Percentiles rank a stretch among this genome's conserved stretches.
These are phyloP conservation scores for Starmera pachycereana DNA, from an alignment of 805 yeast species.

Conservation along the genomic window DNA sequence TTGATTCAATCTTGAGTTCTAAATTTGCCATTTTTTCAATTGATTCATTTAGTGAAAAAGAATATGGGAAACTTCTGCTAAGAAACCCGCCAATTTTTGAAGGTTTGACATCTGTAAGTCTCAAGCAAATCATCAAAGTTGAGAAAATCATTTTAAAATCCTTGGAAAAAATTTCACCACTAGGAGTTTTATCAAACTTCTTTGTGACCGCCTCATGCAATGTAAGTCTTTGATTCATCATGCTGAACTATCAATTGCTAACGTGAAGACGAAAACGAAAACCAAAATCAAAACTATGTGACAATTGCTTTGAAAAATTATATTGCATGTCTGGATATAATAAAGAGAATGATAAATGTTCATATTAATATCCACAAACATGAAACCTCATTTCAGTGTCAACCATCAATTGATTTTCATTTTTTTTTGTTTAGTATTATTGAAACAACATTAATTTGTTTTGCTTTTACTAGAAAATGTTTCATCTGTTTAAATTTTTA, in stretches of 20 bases:
- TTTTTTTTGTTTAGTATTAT: too few relatives aligned
- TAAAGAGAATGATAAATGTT: too few relatives aligned
- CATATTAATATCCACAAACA: too few relatives aligned
- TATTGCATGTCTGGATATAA: too few relatives aligned
- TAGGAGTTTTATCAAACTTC: conserved; percentile 38
- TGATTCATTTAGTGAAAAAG: conserved; percentile 46
- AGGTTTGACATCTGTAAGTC: conserved; percentile 24
- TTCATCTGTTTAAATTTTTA: too few relatives aligned
- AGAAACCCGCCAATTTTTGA: conserved; percentile 17
- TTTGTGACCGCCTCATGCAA: conserved; percentile 34
- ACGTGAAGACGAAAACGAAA: too few relatives aligned
- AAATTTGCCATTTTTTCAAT: conserved; percentile 39
- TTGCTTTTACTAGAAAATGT: too few relatives aligned
- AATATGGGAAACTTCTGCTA: conserved; percentile 32
- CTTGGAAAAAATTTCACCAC: conserved; percentile 40
- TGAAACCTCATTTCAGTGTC: too few relatives aligned
- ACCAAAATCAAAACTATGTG: too few relatives aligned
- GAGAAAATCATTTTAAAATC: conserved; percentile 57
- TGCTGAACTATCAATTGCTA: not conserved
- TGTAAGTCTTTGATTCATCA: conserved; percentile 9
- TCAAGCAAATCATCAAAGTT: conserved; percentile 33
- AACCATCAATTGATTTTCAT: too few relatives aligned
- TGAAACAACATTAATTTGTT: too few relatives aligned
- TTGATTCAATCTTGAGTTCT: conserved; percentile 35
- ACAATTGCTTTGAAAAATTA: too few relatives aligned